Percentiles rank a stretch among this genome's conserved stretches.
Conservation (phyloP, 495 filamentous ascomycete genomes). For the Lasiosphaeriaceae sp. region DNA sequence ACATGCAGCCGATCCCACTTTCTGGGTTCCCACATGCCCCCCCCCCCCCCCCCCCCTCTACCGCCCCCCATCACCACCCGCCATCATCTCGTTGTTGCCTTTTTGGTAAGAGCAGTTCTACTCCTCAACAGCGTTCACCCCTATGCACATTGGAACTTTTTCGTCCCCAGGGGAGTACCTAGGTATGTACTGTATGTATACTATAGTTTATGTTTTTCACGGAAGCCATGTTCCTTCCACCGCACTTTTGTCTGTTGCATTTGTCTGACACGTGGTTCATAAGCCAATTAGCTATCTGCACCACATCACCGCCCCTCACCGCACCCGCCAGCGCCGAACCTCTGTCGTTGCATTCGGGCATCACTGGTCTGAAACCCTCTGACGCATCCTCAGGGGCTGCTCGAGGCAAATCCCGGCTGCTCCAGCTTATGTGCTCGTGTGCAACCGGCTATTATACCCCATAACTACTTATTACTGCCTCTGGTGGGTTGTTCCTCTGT, state of each 20-base stretch:
- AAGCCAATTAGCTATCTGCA: conserved; percentile 10
- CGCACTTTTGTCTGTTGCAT: too few species aligned
- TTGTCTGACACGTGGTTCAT: too few species aligned
- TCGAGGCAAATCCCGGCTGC: conserved; percentile 9
- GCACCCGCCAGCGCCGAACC: not conserved
- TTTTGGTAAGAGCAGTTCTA: not conserved
- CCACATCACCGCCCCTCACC: not conserved
- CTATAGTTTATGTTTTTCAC: too few species aligned
- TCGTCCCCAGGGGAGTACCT: too few species aligned
- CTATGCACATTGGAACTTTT: not conserved
- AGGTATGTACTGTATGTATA: too few species aligned
- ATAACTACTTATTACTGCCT: too few species aligned
- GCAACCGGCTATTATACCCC: conserved; percentile 11
- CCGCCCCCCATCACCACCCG: conserved; percentile 1
- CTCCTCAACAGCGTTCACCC: not conserved
- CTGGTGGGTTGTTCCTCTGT: not conserved
- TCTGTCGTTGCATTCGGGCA: conserved; percentile 23
- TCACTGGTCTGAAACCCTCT: conserved; percentile 31
- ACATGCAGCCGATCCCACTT: conserved; percentile 23
- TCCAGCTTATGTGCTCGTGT: conserved; percentile 2
- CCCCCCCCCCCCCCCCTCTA: conserved; percentile 1
- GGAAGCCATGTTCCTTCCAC: too few species aligned
- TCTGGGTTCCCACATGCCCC: not conserved
- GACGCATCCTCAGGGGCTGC: conserved; percentile 29
- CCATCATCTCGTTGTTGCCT: not conserved